These are phyloP conservation scores for Cladosporium sphaerospermum DNA, from an alignment of 2,329 filamentous ascomycete species.

Conservation along the genomic window DNA sequence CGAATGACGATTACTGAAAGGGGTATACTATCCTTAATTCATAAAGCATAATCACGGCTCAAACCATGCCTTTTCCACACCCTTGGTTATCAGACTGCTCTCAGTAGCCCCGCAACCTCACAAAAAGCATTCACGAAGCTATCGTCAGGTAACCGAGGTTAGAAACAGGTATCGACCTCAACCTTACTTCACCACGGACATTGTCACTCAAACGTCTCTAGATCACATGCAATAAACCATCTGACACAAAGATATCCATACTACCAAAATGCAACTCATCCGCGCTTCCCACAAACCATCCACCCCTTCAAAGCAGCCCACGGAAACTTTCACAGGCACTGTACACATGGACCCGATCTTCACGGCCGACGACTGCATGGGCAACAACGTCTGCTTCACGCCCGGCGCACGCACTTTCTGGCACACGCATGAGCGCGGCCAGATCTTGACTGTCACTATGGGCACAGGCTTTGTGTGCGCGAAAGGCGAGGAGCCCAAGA, in stretches of 20 bases:
- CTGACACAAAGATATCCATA: neutral
- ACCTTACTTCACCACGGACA: too few relatives aligned
- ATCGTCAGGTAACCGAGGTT: too few relatives aligned
- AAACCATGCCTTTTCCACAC: too few relatives aligned
- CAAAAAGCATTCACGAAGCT: too few relatives aligned
- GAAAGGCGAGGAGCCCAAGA: constrained; percentile 32
- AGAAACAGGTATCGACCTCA: too few relatives aligned
- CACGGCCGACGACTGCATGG: constrained; percentile 30
- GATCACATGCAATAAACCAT: too few relatives aligned
- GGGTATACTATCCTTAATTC: too few relatives aligned
- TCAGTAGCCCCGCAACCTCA: too few relatives aligned
- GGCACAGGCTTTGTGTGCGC: constrained; percentile 41
- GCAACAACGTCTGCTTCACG: constrained; percentile 38
- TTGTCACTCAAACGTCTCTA: too few relatives aligned
- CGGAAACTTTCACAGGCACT: constrained; percentile 24
- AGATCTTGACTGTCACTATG: constrained; percentile 36
- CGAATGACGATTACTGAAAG: too few relatives aligned
- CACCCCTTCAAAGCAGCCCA: constrained; percentile 22
- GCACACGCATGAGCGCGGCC: constrained; percentile 42
- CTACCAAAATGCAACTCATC: constrained; percentile 23
- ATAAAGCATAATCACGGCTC: too few relatives aligned
- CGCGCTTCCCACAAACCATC: constrained; percentile 23
- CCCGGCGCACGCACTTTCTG: constrained; percentile 41
- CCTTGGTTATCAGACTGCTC: too few relatives aligned
- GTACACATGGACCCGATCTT: constrained; percentile 28